Evolutionary conservation across 2,329 filamentous ascomycete species (phyloP), one percentile per base, ranked within the genome.

Genomic region (Chalaropsis ovoidea): DNA sequence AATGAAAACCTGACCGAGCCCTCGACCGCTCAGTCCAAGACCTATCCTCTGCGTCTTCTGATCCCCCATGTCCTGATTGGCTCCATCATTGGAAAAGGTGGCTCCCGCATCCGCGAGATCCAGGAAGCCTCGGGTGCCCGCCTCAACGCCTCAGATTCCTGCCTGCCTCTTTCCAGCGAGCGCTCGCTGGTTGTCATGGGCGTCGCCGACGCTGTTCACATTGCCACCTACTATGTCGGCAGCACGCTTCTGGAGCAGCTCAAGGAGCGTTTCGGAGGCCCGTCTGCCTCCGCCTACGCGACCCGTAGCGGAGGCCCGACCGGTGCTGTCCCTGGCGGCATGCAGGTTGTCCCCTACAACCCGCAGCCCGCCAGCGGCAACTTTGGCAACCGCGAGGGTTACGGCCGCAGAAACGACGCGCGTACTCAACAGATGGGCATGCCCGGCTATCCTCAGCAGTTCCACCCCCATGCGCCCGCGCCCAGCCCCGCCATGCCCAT

Each of bases 291-390:
- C n/a, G 93, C 94, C 39, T 99, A 99, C 74, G 94, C 94, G 60
- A 96, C 93, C 60, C 87, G 94, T 69, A 96, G 90, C 73, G 94
- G 94, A 69, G 92, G 90, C 62, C 92, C 94, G 62, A 90, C 93
- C 67, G 93, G 93, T 63, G 90, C 93, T 42, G 90, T 97, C 17
- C 94, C 94, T 24, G 94, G 94, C 68, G 94, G 94, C 68, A 96
- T 99, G 91, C 94, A 97, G 76, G 94, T 99, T 62, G 91, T 97
- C n/a, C 94, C 94, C 5, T 99, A 99, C 75, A 89, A 90, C 66
- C 94, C 94, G 62, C 92, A 96, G 75, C 89, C 93, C 35, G 90
- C 90, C 67, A 66, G 66, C 24, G 94, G 94, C 70, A 92, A 93
- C 75, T 97, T 92, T 74, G 92, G 92, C 66, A 89, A 92, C 72